Evolutionary conservation across 345 rosid genomes (phyloP), one percentile per base, ranked within the genome.

Genomic region (Linum tenue): DNA sequence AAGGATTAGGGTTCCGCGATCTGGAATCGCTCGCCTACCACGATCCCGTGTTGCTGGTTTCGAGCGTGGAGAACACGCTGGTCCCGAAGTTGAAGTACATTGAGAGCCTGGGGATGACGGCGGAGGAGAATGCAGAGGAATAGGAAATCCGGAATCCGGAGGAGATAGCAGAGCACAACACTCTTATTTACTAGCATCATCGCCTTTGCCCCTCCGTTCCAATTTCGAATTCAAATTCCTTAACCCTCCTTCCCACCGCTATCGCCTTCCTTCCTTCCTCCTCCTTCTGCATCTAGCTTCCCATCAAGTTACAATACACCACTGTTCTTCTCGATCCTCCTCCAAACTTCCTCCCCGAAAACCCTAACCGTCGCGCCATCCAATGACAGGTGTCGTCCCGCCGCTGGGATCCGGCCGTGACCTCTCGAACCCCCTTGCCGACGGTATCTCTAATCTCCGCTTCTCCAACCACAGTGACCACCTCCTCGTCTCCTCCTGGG

Each of bases 401-500:
- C 80, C 74, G 50, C 87, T 82, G 71, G 70, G 80, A 48, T 75
- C 90, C 42, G 92, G 91, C 40, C 84, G 91, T 39, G 96, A 92
- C 84, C 90, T 92, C 62, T 75, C 81, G 9, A 84, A 79, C 56
- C 98, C 97, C 7, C 97, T 96, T 0, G 65, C 84, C n/a, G 97
- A 92, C 75, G 98, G 97, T 65, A 85, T 92, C 77, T 88, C 98
- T 12, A 92, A 90, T 79, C 91, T 92, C 31, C 88, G 94, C 6
- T 92, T 88, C 82, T 92, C 98, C 50, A 92, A 92, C 71, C 90
- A 83, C 81, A 90, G 92, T 79, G 97, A 92, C 70, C 85, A 86
- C 79, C 81, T 92, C 38, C 97, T 92, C 67, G 97, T 92, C 56
- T 92, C 97, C 58, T 92, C 98, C 0, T 92, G 98, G 98, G 98